Percentiles rank a stretch among this genome's conserved stretches.
phyloP scores from a whole-genome alignment of 208 protist genomes.

The Leishmania mexicana region DNA sequence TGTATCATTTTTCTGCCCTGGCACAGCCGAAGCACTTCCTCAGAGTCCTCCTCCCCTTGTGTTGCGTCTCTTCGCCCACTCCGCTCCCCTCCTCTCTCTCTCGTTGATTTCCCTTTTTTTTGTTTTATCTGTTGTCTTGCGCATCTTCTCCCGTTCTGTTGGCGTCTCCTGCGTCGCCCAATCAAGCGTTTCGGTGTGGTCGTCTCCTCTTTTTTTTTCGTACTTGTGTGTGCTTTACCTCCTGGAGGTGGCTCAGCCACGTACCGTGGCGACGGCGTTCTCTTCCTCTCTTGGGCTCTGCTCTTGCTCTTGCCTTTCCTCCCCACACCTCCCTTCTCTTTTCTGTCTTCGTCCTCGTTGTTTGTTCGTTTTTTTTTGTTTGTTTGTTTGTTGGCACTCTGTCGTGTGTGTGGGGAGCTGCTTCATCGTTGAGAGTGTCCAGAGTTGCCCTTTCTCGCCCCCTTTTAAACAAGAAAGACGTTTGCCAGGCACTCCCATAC shows the following conservation, averaged over 20 bases:
- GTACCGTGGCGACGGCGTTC: not conserved
- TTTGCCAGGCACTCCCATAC: not conserved
- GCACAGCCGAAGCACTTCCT: not conserved
- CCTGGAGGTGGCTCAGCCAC: too few relatives aligned
- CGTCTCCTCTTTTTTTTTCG: slow-evolving; percentile 1
- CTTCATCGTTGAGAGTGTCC: not conserved
- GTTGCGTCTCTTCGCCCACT: not conserved
- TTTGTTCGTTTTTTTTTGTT: not conserved
- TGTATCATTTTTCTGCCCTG: not conserved
- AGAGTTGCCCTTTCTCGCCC: too few relatives aligned
- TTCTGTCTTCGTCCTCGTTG: too few relatives aligned
- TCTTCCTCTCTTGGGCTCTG: not conserved
- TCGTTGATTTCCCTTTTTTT: not conserved
- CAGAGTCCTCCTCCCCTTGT: not conserved
- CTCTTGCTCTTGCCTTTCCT: not conserved
- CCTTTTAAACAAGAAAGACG: too few relatives aligned
- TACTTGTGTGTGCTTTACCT: not conserved
- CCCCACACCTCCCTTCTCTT: not conserved
- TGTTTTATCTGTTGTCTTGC: not conserved
- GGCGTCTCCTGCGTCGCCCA: not conserved
- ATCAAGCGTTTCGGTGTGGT: not conserved
- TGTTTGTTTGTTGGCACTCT: not conserved
- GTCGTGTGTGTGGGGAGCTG: not conserved
- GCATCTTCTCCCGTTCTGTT: not conserved
- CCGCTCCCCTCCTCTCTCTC: not conserved